Conservation (phyloP, 129 eudicot genomes). For the Lactuca sativa region DNA sequence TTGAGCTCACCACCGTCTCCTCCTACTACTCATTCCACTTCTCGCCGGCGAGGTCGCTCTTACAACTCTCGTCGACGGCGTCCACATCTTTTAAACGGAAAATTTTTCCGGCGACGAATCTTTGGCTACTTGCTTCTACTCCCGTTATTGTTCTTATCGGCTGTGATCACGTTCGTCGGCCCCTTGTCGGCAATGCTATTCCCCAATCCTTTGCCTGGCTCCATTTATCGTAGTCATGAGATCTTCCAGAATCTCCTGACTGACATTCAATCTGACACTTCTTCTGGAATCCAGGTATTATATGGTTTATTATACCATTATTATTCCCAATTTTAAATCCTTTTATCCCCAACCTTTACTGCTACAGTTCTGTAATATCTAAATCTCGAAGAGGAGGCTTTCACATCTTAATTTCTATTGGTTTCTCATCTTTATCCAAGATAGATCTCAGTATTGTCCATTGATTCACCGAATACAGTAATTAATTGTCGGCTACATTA, state of each 20-base stretch:
- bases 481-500: not conserved
- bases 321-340: not conserved
- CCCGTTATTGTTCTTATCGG: conserved; percentile 56
- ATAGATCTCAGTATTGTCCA: too few species aligned
- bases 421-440: not conserved
- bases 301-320: not conserved
- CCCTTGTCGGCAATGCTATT: conserved; percentile 52
- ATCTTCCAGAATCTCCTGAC: conserved; percentile 55
- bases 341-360: not conserved
- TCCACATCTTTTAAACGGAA: conserved; percentile 30
- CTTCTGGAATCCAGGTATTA: conserved; percentile 66
- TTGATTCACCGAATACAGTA: not conserved
- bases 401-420: not conserved
- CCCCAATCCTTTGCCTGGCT: conserved; percentile 64
- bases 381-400: too few species aligned
- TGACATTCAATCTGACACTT: conserved; percentile 57
- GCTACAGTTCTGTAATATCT: not conserved
- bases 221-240: conserved; percentile 71
- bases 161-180: conserved; percentile 48
- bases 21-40: conserved; percentile 8
- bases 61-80: conserved; percentile 36
- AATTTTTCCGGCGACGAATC: conserved; percentile 42
- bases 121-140: conserved; percentile 46
- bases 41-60: conserved; percentile 41
- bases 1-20: conserved; percentile 30